phyloP scores from a whole-genome alignment of 2,329 filamentous ascomycete species.

The Aspergillus costaricaensis region DNA sequence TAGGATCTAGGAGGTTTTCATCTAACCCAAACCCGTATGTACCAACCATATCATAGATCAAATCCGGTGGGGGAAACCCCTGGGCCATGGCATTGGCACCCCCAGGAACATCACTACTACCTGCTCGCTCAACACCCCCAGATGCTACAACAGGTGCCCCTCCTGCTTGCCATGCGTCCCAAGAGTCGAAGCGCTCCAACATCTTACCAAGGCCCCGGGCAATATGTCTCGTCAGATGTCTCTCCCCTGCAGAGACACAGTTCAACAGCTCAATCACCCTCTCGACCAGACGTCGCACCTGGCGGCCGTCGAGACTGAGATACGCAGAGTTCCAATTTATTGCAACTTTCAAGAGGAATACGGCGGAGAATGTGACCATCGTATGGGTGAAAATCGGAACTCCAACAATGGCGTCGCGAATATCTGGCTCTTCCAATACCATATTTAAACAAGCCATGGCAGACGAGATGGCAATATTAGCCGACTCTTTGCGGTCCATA shows the following conservation, averaged over 20 bases:
- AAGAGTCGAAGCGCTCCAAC: slow-evolving; percentile 44
- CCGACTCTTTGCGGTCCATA: slow-evolving; percentile 48
- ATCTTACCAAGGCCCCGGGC: slow-evolving; percentile 45
- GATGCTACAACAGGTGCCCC: slow-evolving; percentile 15
- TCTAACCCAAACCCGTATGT: slow-evolving; percentile 46
- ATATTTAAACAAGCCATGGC: slow-evolving; percentile 51
- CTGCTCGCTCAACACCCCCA: slow-evolving; percentile 18
- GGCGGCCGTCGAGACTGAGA: slow-evolving; percentile 41
- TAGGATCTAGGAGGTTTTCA: slow-evolving; percentile 45
- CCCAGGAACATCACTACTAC: slow-evolving; percentile 37
- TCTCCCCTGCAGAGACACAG: slow-evolving; percentile 44
- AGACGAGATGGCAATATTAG: slow-evolving; percentile 51
- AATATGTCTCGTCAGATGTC: slow-evolving; percentile 46
- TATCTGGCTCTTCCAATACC: slow-evolving; percentile 51
- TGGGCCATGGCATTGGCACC: slow-evolving; percentile 45
- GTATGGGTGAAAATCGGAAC: slow-evolving; percentile 51
- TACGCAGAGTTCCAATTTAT: slow-evolving; percentile 48
- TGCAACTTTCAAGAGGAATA: slow-evolving; percentile 49
- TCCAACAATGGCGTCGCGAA: slow-evolving; percentile 51
- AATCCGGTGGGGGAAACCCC: slow-evolving; percentile 43
- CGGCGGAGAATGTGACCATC: slow-evolving; percentile 50
- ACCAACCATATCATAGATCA: slow-evolving; percentile 48
- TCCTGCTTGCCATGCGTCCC: slow-evolving; percentile 37
- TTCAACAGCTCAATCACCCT: slow-evolving; percentile 44
- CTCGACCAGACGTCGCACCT: slow-evolving; percentile 42